Evolutionary conservation across 768 basidiomycete genomes (phyloP), one percentile per base, ranked within the genome.

Genomic region (Artomyces pyxidatus): DNA sequence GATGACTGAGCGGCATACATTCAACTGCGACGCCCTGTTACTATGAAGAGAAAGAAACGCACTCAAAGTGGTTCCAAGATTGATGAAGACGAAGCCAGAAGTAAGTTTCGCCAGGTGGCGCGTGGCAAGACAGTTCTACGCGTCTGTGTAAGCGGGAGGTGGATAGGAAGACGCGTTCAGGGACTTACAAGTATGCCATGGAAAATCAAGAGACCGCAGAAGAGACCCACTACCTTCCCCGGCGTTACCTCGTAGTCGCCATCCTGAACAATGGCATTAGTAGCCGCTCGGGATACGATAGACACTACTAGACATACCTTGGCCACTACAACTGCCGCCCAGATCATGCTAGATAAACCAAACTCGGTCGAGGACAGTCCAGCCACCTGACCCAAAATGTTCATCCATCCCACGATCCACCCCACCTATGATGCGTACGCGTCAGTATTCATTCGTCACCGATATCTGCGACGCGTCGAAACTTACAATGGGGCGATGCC

Each of bases 291-390:
- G 49, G 19, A 27, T 35, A 14, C 1, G 39, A n/a, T 10, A 37
- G 4, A 45, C 60, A 30, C 47, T 69, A 32, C 42, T 8, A 22
- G 28, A 55, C 47, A 12, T 23, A 64, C 80, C 60, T 71, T 78
- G 47, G 75, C 79, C 41, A 86, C 64, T 17, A 72, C 74, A 28
- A 83, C 83, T 3, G 88, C 88, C n/a, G 81, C 80, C 71, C 83
- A 76, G 35, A 88, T 85, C 86, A 87, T 88, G 60, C 74, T 77
- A 19, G 83, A 73, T 19, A 88, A 72, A 23, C 88, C 88, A 59
- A 88, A 91, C 63, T 91, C 88, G 0, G 88, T 91, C 2, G 86
- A 90, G 6, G 89, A 85, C 42, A 91, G 71, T 25, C 90, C 90
- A 11, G 89, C 88, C 48, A 89, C 78, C 65, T 91, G 88, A 29